phyloP scores from a whole-genome alignment of 768 basidiomycete genomes.

The Trametes villosa region DNA sequence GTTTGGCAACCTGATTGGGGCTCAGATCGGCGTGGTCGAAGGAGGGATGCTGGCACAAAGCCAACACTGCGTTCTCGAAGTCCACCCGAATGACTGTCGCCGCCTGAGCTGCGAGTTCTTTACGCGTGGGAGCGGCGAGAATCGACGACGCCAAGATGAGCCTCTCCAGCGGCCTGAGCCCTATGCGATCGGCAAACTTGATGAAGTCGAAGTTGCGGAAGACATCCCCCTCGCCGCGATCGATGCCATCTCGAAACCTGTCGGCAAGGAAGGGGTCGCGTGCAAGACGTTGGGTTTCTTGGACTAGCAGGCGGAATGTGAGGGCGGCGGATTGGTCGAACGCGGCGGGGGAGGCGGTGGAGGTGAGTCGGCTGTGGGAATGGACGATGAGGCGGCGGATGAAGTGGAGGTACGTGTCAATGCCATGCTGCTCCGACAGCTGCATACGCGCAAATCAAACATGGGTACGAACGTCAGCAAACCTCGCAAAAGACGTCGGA shows the following conservation, averaged over 20 bases:
- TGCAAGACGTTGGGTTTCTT: conserved; percentile 87
- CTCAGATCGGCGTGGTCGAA: conserved; percentile 83
- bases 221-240: conserved; percentile 84
- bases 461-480: conserved; percentile 1
- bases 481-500: not conserved
- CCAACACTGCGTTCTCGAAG: conserved; percentile 77
- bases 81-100: conserved; percentile 70
- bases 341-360: conserved; percentile 60
- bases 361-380: conserved; percentile 71
- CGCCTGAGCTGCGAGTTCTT: conserved; percentile 64
- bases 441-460: conserved; percentile 38
- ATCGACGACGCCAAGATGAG: conserved; percentile 79
- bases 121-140: conserved; percentile 62
- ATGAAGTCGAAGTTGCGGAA: conserved; percentile 84
- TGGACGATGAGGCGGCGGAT: conserved; percentile 94
- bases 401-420: conserved; percentile 97
- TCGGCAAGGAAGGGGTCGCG: conserved; percentile 90
- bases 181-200: conserved; percentile 82
- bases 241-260: conserved; percentile 87
- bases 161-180: conserved; percentile 78
- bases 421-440: conserved; percentile 96
- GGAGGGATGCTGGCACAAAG: conserved; percentile 77
- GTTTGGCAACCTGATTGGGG: conserved; percentile 73
- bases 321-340: conserved; percentile 79
- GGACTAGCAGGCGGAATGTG: conserved; percentile 82